Percentiles rank a stretch among this genome's conserved stretches.
phyloP scores from a whole-genome alignment of 129 eudicot genomes.

The Erigeron canadensis region DNA sequence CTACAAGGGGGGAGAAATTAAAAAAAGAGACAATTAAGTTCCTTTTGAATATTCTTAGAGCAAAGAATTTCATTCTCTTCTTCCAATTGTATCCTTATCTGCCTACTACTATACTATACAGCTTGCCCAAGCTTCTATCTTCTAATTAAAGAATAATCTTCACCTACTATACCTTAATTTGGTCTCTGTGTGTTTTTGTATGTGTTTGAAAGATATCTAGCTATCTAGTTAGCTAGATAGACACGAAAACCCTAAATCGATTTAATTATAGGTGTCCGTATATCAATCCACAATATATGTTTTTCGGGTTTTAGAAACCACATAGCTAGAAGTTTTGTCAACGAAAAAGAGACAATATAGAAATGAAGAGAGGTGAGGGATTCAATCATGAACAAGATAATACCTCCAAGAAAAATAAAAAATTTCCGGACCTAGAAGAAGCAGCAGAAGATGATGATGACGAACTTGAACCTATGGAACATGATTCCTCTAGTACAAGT shows the following conservation, averaged over 20 bases:
- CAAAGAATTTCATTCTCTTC: slow-evolving; percentile 31
- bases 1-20: no score
- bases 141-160: slow-evolving; percentile 25
- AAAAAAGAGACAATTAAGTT: slow-evolving; percentile 15
- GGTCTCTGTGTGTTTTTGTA: slow-evolving; percentile 18
- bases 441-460: slow-evolving; percentile 23
- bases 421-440: neutral
- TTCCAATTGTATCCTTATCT: slow-evolving; percentile 39
- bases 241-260: neutral
- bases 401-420: slow-evolving; percentile 38
- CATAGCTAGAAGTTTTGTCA: neutral
- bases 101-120: slow-evolving; percentile 4
- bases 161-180: slow-evolving; percentile 10
- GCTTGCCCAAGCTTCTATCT: slow-evolving; percentile 28
- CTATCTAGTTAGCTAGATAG: no score
- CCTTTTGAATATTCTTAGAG: slow-evolving; percentile 24
- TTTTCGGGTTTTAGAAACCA: no score
- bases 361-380: slow-evolving; percentile 33
- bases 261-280: slow-evolving; percentile 8
- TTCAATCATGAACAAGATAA: slow-evolving; percentile 25
- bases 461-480: slow-evolving; percentile 12
- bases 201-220: neutral
- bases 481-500: slow-evolving; percentile 14
- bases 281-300: neutral
- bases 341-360: neutral